Percentiles rank a stretch among this genome's conserved stretches.
phyloP scores from a whole-genome alignment of 2,329 filamentous ascomycete genomes.

The Blastomyces emzantsi region DNA sequence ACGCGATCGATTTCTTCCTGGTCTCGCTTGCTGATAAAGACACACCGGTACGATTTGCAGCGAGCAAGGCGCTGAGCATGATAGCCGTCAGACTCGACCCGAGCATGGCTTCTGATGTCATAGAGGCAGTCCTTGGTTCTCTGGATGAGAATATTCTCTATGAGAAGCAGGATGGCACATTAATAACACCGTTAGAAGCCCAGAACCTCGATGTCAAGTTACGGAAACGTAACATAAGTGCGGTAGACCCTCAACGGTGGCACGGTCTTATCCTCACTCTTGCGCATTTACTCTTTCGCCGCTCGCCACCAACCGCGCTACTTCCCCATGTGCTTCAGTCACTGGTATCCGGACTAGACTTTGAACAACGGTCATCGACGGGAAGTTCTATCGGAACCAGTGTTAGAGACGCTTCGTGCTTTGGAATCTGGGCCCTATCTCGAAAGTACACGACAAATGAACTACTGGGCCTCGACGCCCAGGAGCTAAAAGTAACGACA shows the following conservation, averaged over 20 bases:
- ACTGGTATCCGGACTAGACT: slow-evolving; percentile 69
- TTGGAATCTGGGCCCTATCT: slow-evolving; percentile 88
- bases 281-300: slow-evolving; percentile 75
- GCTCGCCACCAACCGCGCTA: slow-evolving; percentile 62
- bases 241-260: slow-evolving; percentile 77
- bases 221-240: slow-evolving; percentile 52
- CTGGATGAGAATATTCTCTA: slow-evolving; percentile 54
- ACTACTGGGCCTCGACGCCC: slow-evolving; percentile 52
- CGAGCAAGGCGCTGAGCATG: slow-evolving; percentile 85
- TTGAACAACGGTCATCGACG: slow-evolving; percentile 78
- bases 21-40: slow-evolving; percentile 75
- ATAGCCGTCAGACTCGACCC: slow-evolving; percentile 70
- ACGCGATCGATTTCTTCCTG: slow-evolving; percentile 71
- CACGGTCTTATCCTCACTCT: slow-evolving; percentile 85
- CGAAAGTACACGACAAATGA: slow-evolving; percentile 77
- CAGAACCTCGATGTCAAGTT: slow-evolving; percentile 30
- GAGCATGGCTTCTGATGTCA: slow-evolving; percentile 76
- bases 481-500: slow-evolving; percentile 24
- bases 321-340: slow-evolving; percentile 67
- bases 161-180: slow-evolving; percentile 38
- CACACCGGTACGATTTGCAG: slow-evolving; percentile 79
- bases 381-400: slow-evolving; percentile 82
- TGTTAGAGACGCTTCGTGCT: slow-evolving; percentile 90
- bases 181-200: slow-evolving; percentile 30
- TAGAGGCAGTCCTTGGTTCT: slow-evolving; percentile 71